These are phyloP conservation scores for Phytopythium mirpurense DNA, from an alignment of 352 stramenopile species.

Conservation along the genomic window DNA sequence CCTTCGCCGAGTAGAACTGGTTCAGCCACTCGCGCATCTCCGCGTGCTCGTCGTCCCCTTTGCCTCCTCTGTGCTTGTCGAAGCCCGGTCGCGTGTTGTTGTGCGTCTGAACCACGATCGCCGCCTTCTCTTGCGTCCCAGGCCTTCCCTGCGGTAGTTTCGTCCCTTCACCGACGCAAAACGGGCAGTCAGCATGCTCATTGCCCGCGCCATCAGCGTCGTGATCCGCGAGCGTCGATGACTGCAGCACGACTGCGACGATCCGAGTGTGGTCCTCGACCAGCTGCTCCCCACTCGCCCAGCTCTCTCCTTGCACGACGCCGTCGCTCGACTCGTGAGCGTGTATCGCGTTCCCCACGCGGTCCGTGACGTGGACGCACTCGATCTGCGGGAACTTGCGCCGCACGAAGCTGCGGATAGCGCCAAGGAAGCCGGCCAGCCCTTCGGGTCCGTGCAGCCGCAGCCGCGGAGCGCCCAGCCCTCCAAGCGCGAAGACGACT, in stretches of 20 bases:
- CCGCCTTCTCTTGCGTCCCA: too few species aligned
- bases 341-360: too few species aligned
- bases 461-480: conserved; percentile 37
- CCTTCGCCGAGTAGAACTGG: conserved; percentile 43
- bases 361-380: conserved; percentile 30
- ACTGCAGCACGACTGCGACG: not conserved
- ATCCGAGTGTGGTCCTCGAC: not conserved
- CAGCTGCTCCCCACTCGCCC: not conserved
- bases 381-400: conserved; percentile 58
- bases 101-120: not conserved
- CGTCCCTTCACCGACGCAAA: not conserved
- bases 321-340: too few species aligned
- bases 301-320: not conserved
- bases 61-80: conserved; percentile 4
- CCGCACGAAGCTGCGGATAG: conserved; percentile 64
- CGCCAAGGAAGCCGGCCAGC: conserved; percentile 26
- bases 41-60: conserved; percentile 20
- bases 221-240: not conserved
- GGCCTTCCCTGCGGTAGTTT: not conserved
- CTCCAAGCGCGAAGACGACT: conserved; percentile 56
- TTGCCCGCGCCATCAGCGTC: not conserved
- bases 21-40: conserved; percentile 37
- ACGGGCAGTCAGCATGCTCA: not conserved
- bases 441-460: conserved; percentile 42
- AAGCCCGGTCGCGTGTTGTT: not conserved